Conservation (phyloP, 2,329 filamentous ascomycete species). For the Elsinoe australis region DNA sequence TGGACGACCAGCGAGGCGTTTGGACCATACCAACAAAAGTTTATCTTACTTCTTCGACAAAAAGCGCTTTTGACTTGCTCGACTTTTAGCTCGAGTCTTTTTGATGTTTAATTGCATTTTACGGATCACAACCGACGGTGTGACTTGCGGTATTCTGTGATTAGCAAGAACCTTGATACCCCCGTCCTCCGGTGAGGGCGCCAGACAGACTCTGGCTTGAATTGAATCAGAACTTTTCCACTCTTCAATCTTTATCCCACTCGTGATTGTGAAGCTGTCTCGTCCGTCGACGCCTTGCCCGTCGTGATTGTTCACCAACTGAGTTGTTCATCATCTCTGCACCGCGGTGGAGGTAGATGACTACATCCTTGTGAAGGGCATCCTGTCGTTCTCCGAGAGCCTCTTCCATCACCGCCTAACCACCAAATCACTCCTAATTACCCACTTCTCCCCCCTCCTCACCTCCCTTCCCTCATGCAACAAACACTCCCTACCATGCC, state of each 20-base stretch:
- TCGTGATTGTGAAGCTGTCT: background rate
- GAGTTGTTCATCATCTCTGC: too few relatives aligned
- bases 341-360: too few relatives aligned
- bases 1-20: constrained; percentile 8
- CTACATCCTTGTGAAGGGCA: background rate
- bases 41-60: background rate
- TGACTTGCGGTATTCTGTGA: constrained; percentile 13
- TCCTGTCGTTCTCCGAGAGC: background rate
- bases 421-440: constrained; percentile 76
- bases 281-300: too few relatives aligned
- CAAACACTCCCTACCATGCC: constrained; percentile 82
- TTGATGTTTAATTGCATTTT: background rate
- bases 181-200: constrained; percentile 14
- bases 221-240: constrained; percentile 5
- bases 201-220: constrained; percentile 8
- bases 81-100: too few relatives aligned
- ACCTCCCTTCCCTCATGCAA: constrained; percentile 82
- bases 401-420: constrained; percentile 42
- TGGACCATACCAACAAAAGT: constrained; percentile 3
- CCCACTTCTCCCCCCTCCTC: constrained; percentile 77
- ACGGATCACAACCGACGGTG: constrained; percentile 4
- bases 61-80: background rate
- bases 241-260: background rate
- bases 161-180: constrained; percentile 10
- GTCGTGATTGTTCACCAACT: too few relatives aligned